phyloP scores from a whole-genome alignment of 805 yeast genomes.

The Starmerella ratchasimensis region DNA sequence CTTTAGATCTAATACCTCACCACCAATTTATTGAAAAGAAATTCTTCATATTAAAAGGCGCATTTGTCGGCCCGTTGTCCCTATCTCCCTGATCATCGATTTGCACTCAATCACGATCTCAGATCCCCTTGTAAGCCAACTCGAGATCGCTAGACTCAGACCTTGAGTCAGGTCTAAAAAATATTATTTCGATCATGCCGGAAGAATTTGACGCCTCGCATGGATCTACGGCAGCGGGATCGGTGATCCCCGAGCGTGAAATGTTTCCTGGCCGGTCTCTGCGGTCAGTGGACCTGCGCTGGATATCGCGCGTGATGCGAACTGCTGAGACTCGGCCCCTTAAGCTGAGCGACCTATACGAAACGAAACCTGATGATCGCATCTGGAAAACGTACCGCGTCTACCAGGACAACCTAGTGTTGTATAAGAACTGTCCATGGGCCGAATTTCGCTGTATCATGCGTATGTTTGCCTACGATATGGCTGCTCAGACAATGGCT shows the following conservation, averaged over 20 bases:
- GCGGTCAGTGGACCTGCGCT: not conserved
- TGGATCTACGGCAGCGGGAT: not conserved
- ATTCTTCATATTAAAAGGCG: too few relatives aligned
- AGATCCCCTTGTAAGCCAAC: too few relatives aligned
- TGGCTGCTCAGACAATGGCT: constrained; percentile 5
- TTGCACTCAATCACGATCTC: too few relatives aligned
- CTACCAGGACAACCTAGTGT: not conserved
- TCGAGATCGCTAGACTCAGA: too few relatives aligned
- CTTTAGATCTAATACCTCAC: too few relatives aligned
- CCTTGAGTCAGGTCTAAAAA: too few relatives aligned
- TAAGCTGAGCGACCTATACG: not conserved
- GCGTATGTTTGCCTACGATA: constrained; percentile 2
- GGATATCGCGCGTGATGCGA: constrained; percentile 2
- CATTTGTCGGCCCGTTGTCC: too few relatives aligned
- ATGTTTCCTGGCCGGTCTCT: not conserved
- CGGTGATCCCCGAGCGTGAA: constrained; percentile 15
- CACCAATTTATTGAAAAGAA: too few relatives aligned
- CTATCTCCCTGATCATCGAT: too few relatives aligned
- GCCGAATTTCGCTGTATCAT: constrained; percentile 3
- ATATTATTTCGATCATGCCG: not conserved
- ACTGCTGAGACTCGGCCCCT: not conserved
- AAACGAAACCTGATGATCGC: not conserved
- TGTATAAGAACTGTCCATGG: not conserved
- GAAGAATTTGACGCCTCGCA: not conserved
- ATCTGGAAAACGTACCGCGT: not conserved